Evolutionary conservation across 495 filamentous ascomycete species (phyloP).

Genomic region (Podospora conica): DNA sequence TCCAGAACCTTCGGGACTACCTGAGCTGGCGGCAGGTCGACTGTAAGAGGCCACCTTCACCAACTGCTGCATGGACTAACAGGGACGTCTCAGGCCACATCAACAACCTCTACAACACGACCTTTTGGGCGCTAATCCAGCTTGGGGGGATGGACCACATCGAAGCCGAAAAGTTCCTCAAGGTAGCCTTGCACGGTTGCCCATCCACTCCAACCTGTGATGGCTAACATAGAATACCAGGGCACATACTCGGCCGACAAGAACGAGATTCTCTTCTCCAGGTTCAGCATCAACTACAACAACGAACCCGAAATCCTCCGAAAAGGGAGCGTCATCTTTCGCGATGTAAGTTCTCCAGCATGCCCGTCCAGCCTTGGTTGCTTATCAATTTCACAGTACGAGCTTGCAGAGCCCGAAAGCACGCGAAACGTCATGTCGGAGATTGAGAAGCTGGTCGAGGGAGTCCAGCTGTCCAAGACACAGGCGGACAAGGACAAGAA

Average conservation of each 20-base stretch:
- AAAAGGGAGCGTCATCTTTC: slow-evolving; percentile 85
- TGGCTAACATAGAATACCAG: slow-evolving; percentile 30
- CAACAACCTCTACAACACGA: slow-evolving; percentile 97
- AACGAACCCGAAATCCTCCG: slow-evolving; percentile 87
- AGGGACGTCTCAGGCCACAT: slow-evolving; percentile 63
- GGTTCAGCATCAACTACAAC: slow-evolving; percentile 93
- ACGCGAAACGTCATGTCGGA: slow-evolving; percentile 31
- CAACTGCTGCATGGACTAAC: neutral
- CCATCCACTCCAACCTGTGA: neutral
- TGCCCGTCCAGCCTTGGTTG: neutral
- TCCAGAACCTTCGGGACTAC: slow-evolving; percentile 79
- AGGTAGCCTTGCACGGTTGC: slow-evolving; percentile 38
- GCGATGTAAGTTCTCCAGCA: slow-evolving; percentile 54
- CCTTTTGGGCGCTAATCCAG: slow-evolving; percentile 84
- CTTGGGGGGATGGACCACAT: slow-evolving; percentile 65
- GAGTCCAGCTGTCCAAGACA: slow-evolving; percentile 55
- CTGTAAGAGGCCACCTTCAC: slow-evolving; percentile 51
- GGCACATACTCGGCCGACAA: slow-evolving; percentile 82
- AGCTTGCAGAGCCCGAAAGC: slow-evolving; percentile 44
- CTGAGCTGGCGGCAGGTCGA: slow-evolving; percentile 96
- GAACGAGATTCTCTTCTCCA: slow-evolving; percentile 89
- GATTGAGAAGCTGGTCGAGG: slow-evolving; percentile 35
- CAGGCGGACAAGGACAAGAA: slow-evolving; percentile 76
- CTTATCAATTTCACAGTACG: slow-evolving; percentile 37
- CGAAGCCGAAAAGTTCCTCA: slow-evolving; percentile 72